Base-by-base conservation (phyloP, 2,329 filamentous ascomycete genomes). In the Botrytis galanthina region DNA sequence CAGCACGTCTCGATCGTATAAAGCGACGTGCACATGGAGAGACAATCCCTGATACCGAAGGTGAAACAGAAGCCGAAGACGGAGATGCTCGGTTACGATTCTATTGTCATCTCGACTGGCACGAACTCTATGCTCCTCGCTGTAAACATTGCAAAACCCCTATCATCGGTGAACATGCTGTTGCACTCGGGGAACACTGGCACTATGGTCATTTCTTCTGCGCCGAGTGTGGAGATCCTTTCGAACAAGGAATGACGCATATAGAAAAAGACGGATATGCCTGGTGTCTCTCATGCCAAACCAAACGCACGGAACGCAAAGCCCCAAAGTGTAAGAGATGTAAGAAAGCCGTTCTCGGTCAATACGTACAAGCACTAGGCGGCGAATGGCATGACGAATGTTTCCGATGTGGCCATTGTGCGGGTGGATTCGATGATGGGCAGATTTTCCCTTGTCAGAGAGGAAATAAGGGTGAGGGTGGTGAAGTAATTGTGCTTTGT, bases 181-280 rank as follows among this genome's bases (percentile, higher is more conserved):
- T 98, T 22, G 96, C 96, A 1, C 93, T 97, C 73, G 96, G 96
- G 1, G 89, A 91, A n/a, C 94, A 97, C 83, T 99, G 94, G 93
- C 96, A 99, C 82, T 93, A 93, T 71, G 96, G 96, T 0, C 96
- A 99, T 84, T 99, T 99, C 85, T 99, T 99, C 87, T 99, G 96
- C 81, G 96, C 96, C 60, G 94, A 99, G 86, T 99, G 96, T 81
- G 96, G 96, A 77, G 95, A 99, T 84, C 95, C 96, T 0, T 99
- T 99, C 81, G 93, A 87, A 77, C 86, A 86, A 66, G 88, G 88
- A 74, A 88, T 87, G 83, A 91, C 89, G 63, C 90, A 91, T 79
- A 91, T 99, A 72, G 96, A 99, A 82, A 97, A 97, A 83, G 95
- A 98, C 78, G 95, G 95, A 16, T 98, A 97, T 82, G 96, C 96